Conservation (phyloP, 352 stramenopile genomes). For the Bremia lactucae region DNA sequence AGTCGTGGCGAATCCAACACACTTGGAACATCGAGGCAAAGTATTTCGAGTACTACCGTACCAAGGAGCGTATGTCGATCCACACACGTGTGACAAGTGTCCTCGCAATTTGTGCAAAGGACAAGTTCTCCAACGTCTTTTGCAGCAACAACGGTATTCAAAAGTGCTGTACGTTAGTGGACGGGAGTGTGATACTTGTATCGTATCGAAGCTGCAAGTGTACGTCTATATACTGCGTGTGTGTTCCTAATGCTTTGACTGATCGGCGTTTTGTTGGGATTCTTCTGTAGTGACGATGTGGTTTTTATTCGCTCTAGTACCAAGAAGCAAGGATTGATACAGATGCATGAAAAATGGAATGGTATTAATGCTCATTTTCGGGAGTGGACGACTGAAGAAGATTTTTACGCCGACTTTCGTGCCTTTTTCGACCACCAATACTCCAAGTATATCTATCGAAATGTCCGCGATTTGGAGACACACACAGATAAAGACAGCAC, state of each 20-base stretch:
- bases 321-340: slow-evolving; percentile 3
- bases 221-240: neutral
- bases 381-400: slow-evolving; percentile 8
- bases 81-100: slow-evolving; percentile 36
- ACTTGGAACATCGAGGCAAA: slow-evolving; percentile 9
- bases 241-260: too few species aligned
- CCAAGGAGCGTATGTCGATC: slow-evolving; percentile 14
- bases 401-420: slow-evolving; percentile 13
- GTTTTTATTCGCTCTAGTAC: slow-evolving; percentile 11
- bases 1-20: slow-evolving; percentile 31
- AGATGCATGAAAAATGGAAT: slow-evolving; percentile 1
- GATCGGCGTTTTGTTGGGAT: too few species aligned
- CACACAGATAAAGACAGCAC: neutral
- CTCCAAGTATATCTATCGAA: slow-evolving; percentile 1
- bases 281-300: slow-evolving; percentile 10
- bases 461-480: neutral
- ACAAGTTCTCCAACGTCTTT: slow-evolving; percentile 26
- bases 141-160: slow-evolving; percentile 18
- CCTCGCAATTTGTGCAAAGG: slow-evolving; percentile 60
- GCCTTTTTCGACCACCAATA: slow-evolving; percentile 16
- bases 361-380: slow-evolving; percentile 8
- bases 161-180: slow-evolving; percentile 49
- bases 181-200: slow-evolving; percentile 29
- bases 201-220: neutral
- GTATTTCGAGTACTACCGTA: slow-evolving; percentile 29